Base-by-base conservation (phyloP, 768 basidiomycete species). In the Myochromella boudieri region DNA sequence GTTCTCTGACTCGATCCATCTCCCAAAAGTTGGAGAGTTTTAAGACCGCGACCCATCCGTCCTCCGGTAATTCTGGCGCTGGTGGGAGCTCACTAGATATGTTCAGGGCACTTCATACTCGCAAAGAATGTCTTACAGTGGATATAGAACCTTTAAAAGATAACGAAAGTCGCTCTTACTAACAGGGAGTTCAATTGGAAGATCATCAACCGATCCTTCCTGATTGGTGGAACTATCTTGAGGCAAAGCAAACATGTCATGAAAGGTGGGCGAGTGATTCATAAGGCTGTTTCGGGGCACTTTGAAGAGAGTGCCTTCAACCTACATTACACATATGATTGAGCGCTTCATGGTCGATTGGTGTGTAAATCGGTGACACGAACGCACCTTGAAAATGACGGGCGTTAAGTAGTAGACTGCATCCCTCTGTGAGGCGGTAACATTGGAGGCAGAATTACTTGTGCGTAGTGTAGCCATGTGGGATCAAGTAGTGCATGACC, bases 281-380 rank as follows among this genome's bases (percentile, higher is more conserved):
- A 27, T 44, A 21, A 59, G 47, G 8, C 24, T 31, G 11, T 33
- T 26, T 36, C 39, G 46, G 1, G 54, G 57, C 22, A 59, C 46
- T 42, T 37, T 53, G 48, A 55, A 59, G 21, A 59, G 52, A 6
- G 36, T 44, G 27, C 37, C 39, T 26, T 59, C 57, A n/a, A 59
- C 48, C 57, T 59, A 21, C 3, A 43, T 11, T 26, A 4, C 17
- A 25, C 21, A 8, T 11, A 22, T 20, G 25, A 42, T 29, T 42
- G 11, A 2, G 31, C 25, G 24, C 22, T 15, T 28, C 2, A 15
- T 28, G 28, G 29, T 34, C 17, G 37, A 12, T 32, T 20, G 14
- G 1, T 18, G n/a, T 15, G 6, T 27, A 20, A 5, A 12, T 21
- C 27, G 20, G 5, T 18, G 42, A 17, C 14, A 29, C 6, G n/a